Conservation (phyloP, 1,284 basidiomycete species). For the Tetrapyrgos nigripes region DNA sequence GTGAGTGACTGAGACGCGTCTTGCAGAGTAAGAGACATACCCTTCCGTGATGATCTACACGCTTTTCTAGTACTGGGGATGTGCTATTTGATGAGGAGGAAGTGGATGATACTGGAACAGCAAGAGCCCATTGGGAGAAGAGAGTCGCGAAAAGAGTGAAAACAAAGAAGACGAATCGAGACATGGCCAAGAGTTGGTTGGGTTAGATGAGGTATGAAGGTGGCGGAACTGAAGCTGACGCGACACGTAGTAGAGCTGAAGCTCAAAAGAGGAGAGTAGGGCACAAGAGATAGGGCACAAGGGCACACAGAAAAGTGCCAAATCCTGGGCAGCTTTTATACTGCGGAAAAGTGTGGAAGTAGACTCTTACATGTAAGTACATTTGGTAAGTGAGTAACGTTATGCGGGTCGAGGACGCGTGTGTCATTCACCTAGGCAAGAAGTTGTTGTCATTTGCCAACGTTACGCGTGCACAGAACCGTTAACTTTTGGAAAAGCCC, state of each 20-base stretch:
- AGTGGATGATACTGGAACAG: not conserved
- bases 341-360: not conserved
- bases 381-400: not conserved
- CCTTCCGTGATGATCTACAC: slow-evolving; percentile 7
- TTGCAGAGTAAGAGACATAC: not conserved
- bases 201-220: not conserved
- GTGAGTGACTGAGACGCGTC: not conserved
- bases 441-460: no score
- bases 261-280: not conserved
- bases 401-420: not conserved
- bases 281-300: not conserved
- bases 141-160: slow-evolving; percentile 3
- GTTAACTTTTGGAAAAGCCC: no score
- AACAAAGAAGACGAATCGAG: slow-evolving; percentile 2
- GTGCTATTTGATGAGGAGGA: no score
- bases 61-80: slow-evolving; percentile 1
- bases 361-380: no score
- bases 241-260: no score
- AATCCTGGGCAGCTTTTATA: not conserved
- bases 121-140: not conserved
- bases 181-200: not conserved
- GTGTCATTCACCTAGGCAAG: no score
- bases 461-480: no score
- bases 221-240: not conserved
- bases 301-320: not conserved